Evolutionary conservation across 2,329 filamentous ascomycete species (phyloP), one percentile per base, ranked within the genome.

Genomic region (Botrytis galanthina): DNA sequence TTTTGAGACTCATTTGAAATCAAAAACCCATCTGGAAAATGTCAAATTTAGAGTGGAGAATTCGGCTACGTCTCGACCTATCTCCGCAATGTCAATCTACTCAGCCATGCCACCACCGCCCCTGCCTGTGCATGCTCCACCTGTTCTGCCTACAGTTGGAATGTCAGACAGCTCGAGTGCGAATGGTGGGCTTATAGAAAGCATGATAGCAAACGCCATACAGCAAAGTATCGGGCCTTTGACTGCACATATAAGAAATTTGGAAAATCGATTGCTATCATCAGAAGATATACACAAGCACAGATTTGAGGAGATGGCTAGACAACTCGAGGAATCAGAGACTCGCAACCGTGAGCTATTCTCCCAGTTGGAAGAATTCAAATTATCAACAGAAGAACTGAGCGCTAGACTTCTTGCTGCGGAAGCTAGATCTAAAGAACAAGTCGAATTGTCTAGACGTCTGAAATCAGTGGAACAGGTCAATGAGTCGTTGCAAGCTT

Each of bases 141-240:
- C 32, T 9, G 10, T 29, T 5, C 6, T 9, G 0, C 35, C 51
- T 18, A 14, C 29, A 18, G 9, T 10, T 42, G 48, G 35, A 18
- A 1, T 68, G 4, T 35, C 66, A 16, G 70, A 68, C 3, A 48
- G 14, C 14, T 20, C 48, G 2, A 37, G 22, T n/a, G 20, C 62
- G 8, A 68, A 60, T 68, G 70, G 70, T n/a, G 62, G 70, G 4
- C 54, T 72, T 32, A 16, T 72, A 35, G 70, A 72, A 29, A 48
- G 26, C 10, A 68, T 72, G 46, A 68, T 72, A 26, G 62, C 62
- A 54, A 68, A 60, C 37, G 70, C 39, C n/a, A 37, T 72, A 48
- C 48, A 59, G 9, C 48, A 59, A 39, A 72, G 37, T 4, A 57
- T 29, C 1, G 70, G 54, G 3, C 44, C 39, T 8, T 48, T 72